Conservation (phyloP, 345 rosid genomes). For the Streptanthus diversifolius region DNA sequence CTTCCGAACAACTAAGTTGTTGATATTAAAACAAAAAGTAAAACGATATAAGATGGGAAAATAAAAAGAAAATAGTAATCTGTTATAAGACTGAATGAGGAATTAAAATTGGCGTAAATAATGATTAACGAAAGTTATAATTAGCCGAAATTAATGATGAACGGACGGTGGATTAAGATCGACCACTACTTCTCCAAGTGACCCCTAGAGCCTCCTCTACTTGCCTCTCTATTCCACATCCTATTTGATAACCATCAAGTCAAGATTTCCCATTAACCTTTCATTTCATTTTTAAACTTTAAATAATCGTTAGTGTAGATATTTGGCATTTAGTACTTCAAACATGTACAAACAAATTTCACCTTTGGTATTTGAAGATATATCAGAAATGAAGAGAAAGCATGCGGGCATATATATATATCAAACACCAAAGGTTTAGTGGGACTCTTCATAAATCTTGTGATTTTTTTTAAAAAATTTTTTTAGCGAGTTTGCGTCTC, state of each 20-base stretch:
- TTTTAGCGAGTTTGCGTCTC: constrained; percentile 19
- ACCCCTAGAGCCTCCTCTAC: constrained; percentile 34
- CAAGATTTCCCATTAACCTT: constrained; percentile 20
- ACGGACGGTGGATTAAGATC: constrained; percentile 32
- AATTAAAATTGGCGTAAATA: not conserved
- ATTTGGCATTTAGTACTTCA: not conserved
- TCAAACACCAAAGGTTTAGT: too few species aligned
- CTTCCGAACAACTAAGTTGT: not conserved
- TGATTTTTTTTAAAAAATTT: not conserved
- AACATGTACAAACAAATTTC: constrained; percentile 10
- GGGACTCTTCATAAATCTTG: constrained; percentile 5
- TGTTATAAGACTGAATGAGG: not conserved
- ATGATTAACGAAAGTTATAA: not conserved
- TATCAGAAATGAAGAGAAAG: constrained; percentile 18
- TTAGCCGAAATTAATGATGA: constrained; percentile 25
- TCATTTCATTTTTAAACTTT: not conserved
- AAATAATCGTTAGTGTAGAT: not conserved
- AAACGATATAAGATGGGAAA: not conserved
- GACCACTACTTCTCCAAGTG: constrained; percentile 30
- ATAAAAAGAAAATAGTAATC: not conserved
- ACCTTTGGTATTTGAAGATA: constrained; percentile 8
- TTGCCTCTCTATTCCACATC: constrained; percentile 36
- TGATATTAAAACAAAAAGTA: not conserved
- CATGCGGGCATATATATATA: not conserved
- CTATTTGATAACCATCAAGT: constrained; percentile 25